Conservation (phyloP, 352 stramenopile genomes). For the Globisporangium ultimum region DNA sequence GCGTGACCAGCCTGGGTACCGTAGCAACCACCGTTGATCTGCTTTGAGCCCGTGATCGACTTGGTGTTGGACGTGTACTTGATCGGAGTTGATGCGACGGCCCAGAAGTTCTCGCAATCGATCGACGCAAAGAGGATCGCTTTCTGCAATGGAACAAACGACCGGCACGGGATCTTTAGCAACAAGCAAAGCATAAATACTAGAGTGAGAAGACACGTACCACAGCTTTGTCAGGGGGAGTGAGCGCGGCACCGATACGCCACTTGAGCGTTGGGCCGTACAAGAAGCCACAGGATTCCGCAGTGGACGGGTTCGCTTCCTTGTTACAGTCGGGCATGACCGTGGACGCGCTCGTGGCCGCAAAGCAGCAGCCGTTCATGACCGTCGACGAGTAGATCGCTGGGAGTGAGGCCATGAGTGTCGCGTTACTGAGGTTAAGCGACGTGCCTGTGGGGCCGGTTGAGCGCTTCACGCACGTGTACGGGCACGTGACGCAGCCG, state of each 20-base stretch:
- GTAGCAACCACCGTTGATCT: constrained; percentile 86
- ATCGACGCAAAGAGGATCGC: constrained; percentile 83
- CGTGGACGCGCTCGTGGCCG: constrained; percentile 30
- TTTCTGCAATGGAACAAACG: constrained; percentile 12
- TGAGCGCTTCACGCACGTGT: constrained; percentile 75
- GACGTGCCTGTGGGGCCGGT: constrained; percentile 72
- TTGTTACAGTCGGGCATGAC: constrained; percentile 56
- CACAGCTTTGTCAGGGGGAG: constrained; percentile 38
- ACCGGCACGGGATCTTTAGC: neutral
- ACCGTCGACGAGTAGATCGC: constrained; percentile 65
- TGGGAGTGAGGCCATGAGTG: constrained; percentile 60
- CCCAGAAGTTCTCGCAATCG: constrained; percentile 85
- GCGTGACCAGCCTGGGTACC: constrained; percentile 44
- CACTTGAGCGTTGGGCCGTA: constrained; percentile 82
- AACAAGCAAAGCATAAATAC: neutral
- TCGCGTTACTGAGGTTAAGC: constrained; percentile 80
- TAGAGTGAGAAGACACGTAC: constrained; percentile 7
- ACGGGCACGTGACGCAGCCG: constrained; percentile 83
- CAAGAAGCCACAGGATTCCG: constrained; percentile 79
- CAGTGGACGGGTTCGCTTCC: constrained; percentile 51
- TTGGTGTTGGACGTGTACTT: constrained; percentile 72
- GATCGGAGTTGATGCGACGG: constrained; percentile 70
- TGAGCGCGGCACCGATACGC: constrained; percentile 67
- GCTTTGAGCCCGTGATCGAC: constrained; percentile 70
- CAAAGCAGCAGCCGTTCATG: constrained; percentile 84